Evolutionary conservation across 1,139 yeast species (phyloP).

Genomic region (Candida pseudocylindracea): DNA sequence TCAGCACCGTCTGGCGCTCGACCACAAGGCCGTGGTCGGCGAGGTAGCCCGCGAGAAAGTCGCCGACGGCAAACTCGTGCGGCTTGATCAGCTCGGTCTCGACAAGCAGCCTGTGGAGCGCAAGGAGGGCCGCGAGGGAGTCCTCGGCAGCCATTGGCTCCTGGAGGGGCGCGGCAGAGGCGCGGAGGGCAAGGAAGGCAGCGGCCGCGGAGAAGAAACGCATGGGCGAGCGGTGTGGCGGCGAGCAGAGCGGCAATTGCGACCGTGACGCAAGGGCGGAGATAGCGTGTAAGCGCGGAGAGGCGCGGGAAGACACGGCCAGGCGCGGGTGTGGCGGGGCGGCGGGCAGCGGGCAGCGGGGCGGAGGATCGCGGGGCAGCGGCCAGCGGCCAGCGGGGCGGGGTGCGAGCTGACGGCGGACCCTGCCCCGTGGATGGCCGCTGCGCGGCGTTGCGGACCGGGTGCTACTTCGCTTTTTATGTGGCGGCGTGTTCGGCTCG

Average conservation of each 20-base stretch:
- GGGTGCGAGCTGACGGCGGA: no score
- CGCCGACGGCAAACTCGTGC: conserved; percentile 11
- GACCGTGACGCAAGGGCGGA: neutral
- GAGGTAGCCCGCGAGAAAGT: conserved; percentile 7
- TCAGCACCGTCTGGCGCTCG: conserved; percentile 16
- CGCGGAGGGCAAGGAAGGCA: neutral
- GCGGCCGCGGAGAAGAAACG: no score
- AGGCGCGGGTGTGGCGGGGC: no score
- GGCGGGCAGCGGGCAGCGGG: no score
- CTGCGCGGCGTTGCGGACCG: no score
- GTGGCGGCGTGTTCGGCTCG: neutral
- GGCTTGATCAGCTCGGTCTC: conserved; percentile 14
- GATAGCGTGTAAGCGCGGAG: neutral
- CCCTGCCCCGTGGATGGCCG: no score
- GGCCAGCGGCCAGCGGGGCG: no score
- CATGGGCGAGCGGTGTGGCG: neutral
- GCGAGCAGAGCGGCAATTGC: neutral
- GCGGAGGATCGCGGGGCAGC: no score
- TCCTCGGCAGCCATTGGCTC: neutral
- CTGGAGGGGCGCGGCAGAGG: neutral
- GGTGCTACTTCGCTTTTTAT: neutral
- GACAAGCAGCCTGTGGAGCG: conserved; percentile 14
- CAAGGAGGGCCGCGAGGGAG: conserved; percentile 2
- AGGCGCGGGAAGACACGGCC: no score
- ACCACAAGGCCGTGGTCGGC: conserved; percentile 23